phyloP scores from a whole-genome alignment of 163 green algal species.

The Coccomyxa subellipsoidea region DNA sequence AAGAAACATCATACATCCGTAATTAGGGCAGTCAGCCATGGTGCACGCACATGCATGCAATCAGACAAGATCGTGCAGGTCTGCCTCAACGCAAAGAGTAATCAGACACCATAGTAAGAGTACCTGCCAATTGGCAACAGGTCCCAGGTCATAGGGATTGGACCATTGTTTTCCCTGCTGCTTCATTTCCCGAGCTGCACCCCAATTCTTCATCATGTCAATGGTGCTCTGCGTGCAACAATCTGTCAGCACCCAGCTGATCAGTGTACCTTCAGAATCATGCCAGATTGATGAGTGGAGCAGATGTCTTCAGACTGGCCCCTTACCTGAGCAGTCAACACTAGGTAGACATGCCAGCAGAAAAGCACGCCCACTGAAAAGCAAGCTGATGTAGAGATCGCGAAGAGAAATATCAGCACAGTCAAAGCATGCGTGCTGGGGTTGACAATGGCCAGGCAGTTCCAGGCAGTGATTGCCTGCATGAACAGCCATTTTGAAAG shows the following conservation, averaged over 20 bases:
- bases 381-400: constrained; percentile 21
- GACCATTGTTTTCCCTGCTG: neutral
- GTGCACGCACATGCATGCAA: neutral
- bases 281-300: too few species aligned
- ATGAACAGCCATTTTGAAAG: neutral
- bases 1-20: too few species aligned
- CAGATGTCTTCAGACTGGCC: neutral
- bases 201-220: constrained; percentile 34
- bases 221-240: constrained; percentile 37
- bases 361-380: constrained; percentile 35
- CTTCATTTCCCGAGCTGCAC: neutral
- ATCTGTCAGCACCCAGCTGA: too few species aligned
- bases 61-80: too few species aligned
- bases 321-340: constrained; percentile 29
- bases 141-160: neutral
- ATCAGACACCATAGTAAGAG: too few species aligned
- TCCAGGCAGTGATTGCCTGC: neutral
- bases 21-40: constrained; percentile 6
- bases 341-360: constrained; percentile 42
- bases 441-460: neutral
- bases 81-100: too few species aligned
- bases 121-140: neutral
- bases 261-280: too few species aligned
- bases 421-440: neutral
- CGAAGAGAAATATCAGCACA: constrained; percentile 16